Evolutionary conservation across 2,329 filamentous ascomycete species (phyloP), one percentile per base, ranked within the genome.

Genomic region (Rhytidhysteron rufulum): DNA sequence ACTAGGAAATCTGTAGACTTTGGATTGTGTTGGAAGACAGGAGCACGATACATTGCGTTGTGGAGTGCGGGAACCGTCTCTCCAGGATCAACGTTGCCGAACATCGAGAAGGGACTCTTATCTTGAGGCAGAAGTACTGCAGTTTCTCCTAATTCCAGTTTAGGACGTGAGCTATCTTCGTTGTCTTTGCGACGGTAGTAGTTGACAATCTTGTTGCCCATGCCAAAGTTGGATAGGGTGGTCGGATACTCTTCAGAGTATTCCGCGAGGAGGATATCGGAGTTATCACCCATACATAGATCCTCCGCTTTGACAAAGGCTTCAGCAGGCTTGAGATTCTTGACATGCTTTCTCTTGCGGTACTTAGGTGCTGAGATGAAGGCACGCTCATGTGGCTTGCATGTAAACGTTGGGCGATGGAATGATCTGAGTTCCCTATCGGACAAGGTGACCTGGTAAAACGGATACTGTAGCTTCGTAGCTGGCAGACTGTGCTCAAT

Each of bases 171-270:
- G 35, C 82, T 79, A 45, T 93, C 87, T 33, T 94, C 87, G 59
- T 58, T 59, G 36, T 88, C 86, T 56, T 88, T 88, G 43, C 90
- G 82, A 29, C 88, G 86, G 62, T 96, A 96, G 66, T 97, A 98
- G 65, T 98, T 97, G 72, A 97, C 88, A 43, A 98, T 79, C 39
- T 89, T 86, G 63, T 85, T 95, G 38, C 90, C 90, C 93, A 98
- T 98, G 50, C 91, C 93, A 57, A 96, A 95, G 60, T 95, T 96
- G 31, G 91, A 96, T 46, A 98, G 72, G 44, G 95, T 88, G 8
- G 85, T 86, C 1, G 93, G 93, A 47, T 88, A 85, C 57, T 96
- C 89, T 66, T 98, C 93, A 7, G 88, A 94, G 63, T 98, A 98
- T 66, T 98, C 93, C 24, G 97, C 84, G 11, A 98, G 77, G 4